phyloP scores from a whole-genome alignment of 2,329 filamentous ascomycete species.

The Colletotrichum sp. region DNA sequence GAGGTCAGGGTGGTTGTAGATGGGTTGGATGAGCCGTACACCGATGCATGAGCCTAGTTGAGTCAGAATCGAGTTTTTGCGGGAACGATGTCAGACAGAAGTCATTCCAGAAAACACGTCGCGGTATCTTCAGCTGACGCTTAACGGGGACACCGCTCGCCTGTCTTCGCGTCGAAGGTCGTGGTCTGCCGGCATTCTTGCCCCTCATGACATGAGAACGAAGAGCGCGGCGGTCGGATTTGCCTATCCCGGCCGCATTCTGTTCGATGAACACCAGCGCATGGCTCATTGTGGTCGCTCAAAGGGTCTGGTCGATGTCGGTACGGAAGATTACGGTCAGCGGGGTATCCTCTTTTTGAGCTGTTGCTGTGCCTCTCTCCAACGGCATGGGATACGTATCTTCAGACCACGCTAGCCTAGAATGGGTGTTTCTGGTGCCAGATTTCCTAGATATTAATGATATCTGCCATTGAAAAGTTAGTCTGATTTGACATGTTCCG shows the following conservation, averaged over 20 bases:
- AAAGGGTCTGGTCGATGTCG: not conserved
- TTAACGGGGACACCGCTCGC: not conserved
- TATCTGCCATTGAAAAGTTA: not conserved
- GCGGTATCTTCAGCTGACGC: constrained; percentile 1
- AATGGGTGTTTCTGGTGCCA: not conserved
- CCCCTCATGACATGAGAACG: constrained; percentile 4
- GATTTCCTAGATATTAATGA: not conserved
- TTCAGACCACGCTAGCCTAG: not conserved
- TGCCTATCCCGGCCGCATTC: not conserved
- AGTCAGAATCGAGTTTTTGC: not conserved
- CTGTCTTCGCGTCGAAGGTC: not conserved
- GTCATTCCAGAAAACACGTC: constrained; percentile 3
- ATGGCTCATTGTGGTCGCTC: not conserved
- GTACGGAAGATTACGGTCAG: not conserved
- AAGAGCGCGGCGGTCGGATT: not conserved
- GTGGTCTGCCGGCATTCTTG: constrained; percentile 5
- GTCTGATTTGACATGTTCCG: not conserved
- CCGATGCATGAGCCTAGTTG: not conserved
- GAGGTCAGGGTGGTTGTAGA: not conserved
- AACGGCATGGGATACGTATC: not conserved
- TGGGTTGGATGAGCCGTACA: not conserved
- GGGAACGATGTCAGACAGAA: not conserved
- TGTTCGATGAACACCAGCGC: not conserved
- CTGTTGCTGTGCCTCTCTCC: not conserved
- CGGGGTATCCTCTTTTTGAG: not conserved